These are phyloP conservation scores for Potentilla sterilis DNA, from an alignment of 306 rosid genomes.

Conservation along the genomic window DNA sequence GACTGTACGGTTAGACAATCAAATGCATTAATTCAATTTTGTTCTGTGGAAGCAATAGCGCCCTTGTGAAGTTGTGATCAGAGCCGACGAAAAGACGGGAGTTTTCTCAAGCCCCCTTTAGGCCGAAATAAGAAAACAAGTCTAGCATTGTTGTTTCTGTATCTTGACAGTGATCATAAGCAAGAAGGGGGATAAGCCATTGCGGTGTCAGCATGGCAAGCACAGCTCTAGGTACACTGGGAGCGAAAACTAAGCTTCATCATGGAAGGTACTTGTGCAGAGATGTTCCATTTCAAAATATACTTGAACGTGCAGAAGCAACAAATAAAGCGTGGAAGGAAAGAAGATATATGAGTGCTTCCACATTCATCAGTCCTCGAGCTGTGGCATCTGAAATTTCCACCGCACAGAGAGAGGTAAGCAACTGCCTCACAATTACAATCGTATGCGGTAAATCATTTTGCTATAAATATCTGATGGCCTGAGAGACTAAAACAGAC, in stretches of 20 bases:
- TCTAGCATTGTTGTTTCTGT: background rate
- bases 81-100: background rate
- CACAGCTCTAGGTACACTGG: slow-evolving; percentile 26
- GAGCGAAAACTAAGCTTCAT: slow-evolving; percentile 18
- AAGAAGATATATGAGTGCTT: background rate
- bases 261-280: slow-evolving; percentile 11
- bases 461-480: background rate
- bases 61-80: background rate
- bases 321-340: slow-evolving; percentile 12
- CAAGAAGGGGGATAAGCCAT: background rate
- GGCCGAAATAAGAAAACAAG: background rate
- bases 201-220: slow-evolving; percentile 29
- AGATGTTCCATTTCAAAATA: slow-evolving; percentile 10
- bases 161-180: background rate
- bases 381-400: slow-evolving; percentile 29
- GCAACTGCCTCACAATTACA: slow-evolving; percentile 8
- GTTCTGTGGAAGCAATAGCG: background rate
- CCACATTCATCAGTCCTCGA: slow-evolving; percentile 14
- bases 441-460: background rate
- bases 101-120: background rate
- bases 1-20: background rate
- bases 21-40: background rate
- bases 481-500: background rate
- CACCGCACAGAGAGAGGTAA: slow-evolving; percentile 20
- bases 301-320: slow-evolving; percentile 6